Base-by-base conservation (phyloP, 495 filamentous ascomycete species). In the Aspergillus biplanus region DNA sequence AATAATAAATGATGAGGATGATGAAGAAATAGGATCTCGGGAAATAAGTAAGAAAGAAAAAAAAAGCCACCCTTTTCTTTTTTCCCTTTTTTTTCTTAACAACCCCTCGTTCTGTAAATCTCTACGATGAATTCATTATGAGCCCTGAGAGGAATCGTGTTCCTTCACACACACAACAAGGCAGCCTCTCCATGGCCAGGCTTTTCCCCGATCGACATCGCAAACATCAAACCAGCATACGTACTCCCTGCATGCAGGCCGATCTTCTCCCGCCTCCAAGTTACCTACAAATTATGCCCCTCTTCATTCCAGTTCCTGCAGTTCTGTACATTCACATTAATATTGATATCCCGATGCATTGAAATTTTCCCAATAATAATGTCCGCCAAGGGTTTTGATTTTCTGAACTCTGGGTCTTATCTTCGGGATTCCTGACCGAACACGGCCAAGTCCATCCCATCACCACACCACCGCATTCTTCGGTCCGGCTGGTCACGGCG, bases 221-320 rank as follows among this genome's bases (percentile, higher is more conserved):
- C 16, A 50, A 50, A 21, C 39, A 44, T 44, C n/a, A 4, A 44
- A 44, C 39, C 39, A n/a, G 39, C 7, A 44, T 50, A 50, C 47
- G 47, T 50, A 50, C 47, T 18, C 16, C 47, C 47, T 50, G 47
- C 47, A 27, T 50, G 47, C n/a, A 50, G 47, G 47, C 16, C 16
- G 47, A 50, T 50, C 47, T 9, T 27, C 21, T 27, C 21, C 21
- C 21, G 21, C 21, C 21, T 27, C 21, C 21, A 27, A 27, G 21
- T 27, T 27, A 27, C 21, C 11, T 11, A 44, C 16, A 50, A 50
- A 21, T 50, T 21, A 50, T 21, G 8, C 18, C 47, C 47, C 11
- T 21, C 46, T 4, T 27, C 21, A 44, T 44, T 44, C 11, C 39
- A 12, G 39, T 11, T 44, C 39, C 11, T 44, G 39, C 47, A 50